Evolutionary conservation across 805 yeast species (phyloP).

Genomic region (Ogataea neopini): DNA sequence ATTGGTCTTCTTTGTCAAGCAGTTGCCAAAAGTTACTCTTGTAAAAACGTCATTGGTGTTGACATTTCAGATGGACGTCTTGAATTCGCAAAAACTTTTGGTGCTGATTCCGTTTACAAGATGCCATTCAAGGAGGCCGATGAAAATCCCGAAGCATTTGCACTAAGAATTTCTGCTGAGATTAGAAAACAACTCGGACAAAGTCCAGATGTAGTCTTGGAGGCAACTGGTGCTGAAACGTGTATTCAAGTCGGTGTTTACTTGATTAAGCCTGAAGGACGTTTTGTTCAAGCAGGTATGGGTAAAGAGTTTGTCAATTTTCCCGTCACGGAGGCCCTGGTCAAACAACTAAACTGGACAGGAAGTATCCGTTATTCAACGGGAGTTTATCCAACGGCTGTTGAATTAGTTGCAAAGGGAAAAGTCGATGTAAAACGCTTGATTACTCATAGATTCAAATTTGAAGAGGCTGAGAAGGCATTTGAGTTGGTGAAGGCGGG

Average conservation of each 20-base stretch:
- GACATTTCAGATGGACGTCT: constrained; percentile 71
- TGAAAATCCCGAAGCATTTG: constrained; percentile 44
- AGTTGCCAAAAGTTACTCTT: constrained; percentile 74
- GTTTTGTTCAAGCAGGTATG: constrained; percentile 83
- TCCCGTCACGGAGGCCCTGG: constrained; percentile 70
- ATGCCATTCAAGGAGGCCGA: constrained; percentile 47
- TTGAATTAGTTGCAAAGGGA: constrained; percentile 62
- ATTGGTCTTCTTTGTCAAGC: constrained; percentile 77
- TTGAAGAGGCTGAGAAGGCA: constrained; percentile 76
- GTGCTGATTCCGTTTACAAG: constrained; percentile 62
- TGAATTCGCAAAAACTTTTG: constrained; percentile 56
- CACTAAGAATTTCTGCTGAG: constrained; percentile 36
- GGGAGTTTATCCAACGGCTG: constrained; percentile 75
- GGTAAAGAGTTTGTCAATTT: constrained; percentile 64
- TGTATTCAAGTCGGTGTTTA: constrained; percentile 70
- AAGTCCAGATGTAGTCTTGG: constrained; percentile 56
- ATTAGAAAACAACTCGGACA: constrained; percentile 37
- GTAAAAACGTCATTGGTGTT: constrained; percentile 65
- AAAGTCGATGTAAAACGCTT: constrained; percentile 65
- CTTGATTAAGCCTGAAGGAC: constrained; percentile 64
- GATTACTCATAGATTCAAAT: constrained; percentile 72
- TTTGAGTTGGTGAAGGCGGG: constrained; percentile 65
- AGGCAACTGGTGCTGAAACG: constrained; percentile 80
- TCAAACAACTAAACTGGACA: constrained; percentile 65
- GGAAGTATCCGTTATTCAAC: constrained; percentile 82